Conservation (phyloP, 768 basidiomycete genomes). For the Rubroboletus satanas region DNA sequence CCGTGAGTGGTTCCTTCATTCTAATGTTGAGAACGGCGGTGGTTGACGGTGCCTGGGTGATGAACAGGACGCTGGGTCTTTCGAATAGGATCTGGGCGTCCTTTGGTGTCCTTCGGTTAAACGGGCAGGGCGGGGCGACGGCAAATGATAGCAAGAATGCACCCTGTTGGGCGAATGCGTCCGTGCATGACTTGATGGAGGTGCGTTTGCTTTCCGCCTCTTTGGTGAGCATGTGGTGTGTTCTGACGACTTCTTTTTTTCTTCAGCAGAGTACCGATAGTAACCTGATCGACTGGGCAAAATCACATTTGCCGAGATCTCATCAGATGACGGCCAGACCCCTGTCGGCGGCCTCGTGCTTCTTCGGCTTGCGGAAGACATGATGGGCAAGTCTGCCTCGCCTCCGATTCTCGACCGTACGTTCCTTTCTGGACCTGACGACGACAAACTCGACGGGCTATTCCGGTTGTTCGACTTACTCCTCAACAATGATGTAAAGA, state of each 20-base stretch:
- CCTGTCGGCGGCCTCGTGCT: conserved; percentile 70
- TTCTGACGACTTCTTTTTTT: not conserved
- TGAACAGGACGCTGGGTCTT: conserved; percentile 35
- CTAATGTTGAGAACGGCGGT: not conserved
- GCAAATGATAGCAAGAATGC: conserved; percentile 20
- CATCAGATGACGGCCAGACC: conserved; percentile 48
- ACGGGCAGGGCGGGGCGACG: conserved; percentile 14
- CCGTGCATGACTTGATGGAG: conserved; percentile 23
- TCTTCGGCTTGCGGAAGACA: conserved; percentile 80
- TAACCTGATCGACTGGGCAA: conserved; percentile 83
- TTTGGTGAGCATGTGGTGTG: not conserved
- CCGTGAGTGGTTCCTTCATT: conserved; percentile 42
- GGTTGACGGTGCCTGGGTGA: not conserved
- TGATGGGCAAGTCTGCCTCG: conserved; percentile 60
- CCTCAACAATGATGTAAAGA: conserved; percentile 86
- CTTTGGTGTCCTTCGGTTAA: conserved; percentile 31
- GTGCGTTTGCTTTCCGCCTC: not conserved
- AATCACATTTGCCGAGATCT: conserved; percentile 67
- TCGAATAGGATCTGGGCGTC: conserved; percentile 42
- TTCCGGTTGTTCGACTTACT: conserved; percentile 90
- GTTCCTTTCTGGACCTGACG: conserved; percentile 63
- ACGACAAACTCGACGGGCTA: too few relatives aligned
- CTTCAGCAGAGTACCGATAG: conserved; percentile 36
- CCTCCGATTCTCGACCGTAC: conserved; percentile 76
- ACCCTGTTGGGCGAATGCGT: conserved; percentile 47